phyloP scores from a whole-genome alignment of 169 alveolate species.

The Eimeria acervulina region DNA sequence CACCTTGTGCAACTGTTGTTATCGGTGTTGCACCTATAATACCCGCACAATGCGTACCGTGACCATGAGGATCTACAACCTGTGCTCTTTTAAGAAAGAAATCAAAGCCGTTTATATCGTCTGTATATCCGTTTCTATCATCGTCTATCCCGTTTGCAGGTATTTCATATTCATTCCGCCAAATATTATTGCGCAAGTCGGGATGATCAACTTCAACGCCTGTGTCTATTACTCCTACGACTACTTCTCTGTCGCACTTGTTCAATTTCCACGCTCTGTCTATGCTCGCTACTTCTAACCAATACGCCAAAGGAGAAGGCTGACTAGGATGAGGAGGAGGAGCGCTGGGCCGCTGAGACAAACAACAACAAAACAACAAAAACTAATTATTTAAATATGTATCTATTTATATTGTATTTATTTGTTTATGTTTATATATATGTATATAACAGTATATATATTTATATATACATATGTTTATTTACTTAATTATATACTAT shows the following conservation, averaged over 20 bases:
- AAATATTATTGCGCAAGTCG: conserved; percentile 88
- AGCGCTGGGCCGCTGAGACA: not conserved
- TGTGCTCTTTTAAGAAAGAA: conserved; percentile 87
- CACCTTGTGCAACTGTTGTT: conserved; percentile 40
- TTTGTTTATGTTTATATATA: no score
- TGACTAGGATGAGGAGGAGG: no score
- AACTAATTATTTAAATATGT: no score
- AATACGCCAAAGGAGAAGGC: no score
- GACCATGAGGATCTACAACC: conserved; percentile 91
- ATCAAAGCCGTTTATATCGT: conserved; percentile 90
- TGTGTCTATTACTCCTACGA: conserved; percentile 92
- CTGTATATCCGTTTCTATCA: conserved; percentile 89
- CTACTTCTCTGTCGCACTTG: conserved; percentile 79
- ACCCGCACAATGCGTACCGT: conserved; percentile 92
- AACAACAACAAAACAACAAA: no score
- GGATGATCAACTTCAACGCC: conserved; percentile 93
- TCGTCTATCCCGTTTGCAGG: conserved; percentile 90
- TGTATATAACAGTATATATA: no score
- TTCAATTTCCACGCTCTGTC: conserved; percentile 14
- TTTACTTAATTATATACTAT: no score
- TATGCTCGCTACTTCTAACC: conserved; percentile 16
- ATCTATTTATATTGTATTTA: no score
- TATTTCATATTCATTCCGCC: conserved; percentile 89
- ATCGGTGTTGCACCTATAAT: conserved; percentile 86
- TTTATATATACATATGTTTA: no score